These are phyloP conservation scores for Mangifera indica DNA, from an alignment of 345 rosid species.

Conservation along the genomic window DNA sequence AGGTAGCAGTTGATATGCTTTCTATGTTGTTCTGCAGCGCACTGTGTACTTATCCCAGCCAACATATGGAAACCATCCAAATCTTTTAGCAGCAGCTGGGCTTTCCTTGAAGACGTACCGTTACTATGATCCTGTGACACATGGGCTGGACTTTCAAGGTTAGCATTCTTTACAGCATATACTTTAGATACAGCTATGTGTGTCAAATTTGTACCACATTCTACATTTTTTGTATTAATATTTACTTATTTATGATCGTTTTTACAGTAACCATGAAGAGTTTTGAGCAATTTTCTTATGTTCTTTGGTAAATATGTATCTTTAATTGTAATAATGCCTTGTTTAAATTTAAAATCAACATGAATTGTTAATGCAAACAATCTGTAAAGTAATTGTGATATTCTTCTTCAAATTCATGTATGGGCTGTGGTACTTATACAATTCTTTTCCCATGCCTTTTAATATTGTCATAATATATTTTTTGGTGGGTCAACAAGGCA, in stretches of 20 bases:
- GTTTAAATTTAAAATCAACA: background rate
- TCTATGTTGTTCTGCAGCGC: constrained; percentile 27
- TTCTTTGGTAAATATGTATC: background rate
- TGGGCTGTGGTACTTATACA: background rate
- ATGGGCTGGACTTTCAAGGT: constrained; percentile 51
- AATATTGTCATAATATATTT: background rate
- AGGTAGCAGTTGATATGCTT: background rate
- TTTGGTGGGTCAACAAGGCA: constrained; percentile 27
- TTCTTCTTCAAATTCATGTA: background rate
- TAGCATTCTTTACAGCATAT: constrained; percentile 9
- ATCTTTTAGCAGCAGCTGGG: constrained; percentile 37
- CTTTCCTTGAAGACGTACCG: constrained; percentile 38
- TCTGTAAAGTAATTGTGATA: background rate
- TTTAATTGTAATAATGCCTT: background rate
- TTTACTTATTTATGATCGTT: background rate
- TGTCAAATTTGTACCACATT: background rate
- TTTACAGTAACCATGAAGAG: background rate
- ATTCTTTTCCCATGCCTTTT: background rate
- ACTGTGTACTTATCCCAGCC: constrained; percentile 39
- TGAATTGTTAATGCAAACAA: background rate
- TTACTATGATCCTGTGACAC: constrained; percentile 44
- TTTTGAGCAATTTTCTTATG: background rate
- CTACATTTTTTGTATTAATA: background rate
- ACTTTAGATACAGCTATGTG: background rate
- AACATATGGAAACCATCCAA: constrained; percentile 47